Conservation (phyloP, 2,329 filamentous ascomycete genomes). For the Ophiostoma pallidulum region DNA sequence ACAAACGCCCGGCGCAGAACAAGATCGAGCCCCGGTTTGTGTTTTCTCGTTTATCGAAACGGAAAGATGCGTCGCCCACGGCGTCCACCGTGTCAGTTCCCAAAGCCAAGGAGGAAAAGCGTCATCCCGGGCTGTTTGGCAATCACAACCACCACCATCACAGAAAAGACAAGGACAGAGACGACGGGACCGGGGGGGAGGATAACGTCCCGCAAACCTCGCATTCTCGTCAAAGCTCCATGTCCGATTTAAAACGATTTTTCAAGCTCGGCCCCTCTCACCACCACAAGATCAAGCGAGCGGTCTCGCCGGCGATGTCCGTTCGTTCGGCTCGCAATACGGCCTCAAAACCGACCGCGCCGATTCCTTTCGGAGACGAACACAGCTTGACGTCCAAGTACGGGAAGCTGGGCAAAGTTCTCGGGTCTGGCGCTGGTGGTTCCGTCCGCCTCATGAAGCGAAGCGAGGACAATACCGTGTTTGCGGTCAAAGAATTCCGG, state of each 20-base stretch:
- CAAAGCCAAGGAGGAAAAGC: slow-evolving; percentile 40
- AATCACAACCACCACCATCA: slow-evolving; percentile 29
- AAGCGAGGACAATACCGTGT: slow-evolving; percentile 83
- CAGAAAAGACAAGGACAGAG: slow-evolving; percentile 21
- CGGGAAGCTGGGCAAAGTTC: slow-evolving; percentile 86
- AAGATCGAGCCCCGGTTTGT: slow-evolving; percentile 73
- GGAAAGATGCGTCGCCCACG: slow-evolving; percentile 52
- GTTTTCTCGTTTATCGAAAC: slow-evolving; percentile 68
- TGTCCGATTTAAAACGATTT: slow-evolving; percentile 94
- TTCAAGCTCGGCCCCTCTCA: slow-evolving; percentile 68
- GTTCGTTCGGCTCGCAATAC: slow-evolving; percentile 39
- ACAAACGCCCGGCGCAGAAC: slow-evolving; percentile 61
- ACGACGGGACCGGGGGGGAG: slow-evolving; percentile 33
- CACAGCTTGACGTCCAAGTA: slow-evolving; percentile 87
- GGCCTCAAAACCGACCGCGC: slow-evolving; percentile 42
- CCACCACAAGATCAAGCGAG: slow-evolving; percentile 59
- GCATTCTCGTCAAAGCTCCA: slow-evolving; percentile 61
- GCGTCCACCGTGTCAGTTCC: slow-evolving; percentile 43
- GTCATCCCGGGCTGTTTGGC: slow-evolving; percentile 35
- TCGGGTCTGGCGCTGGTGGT: slow-evolving; percentile 88
- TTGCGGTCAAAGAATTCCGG: slow-evolving; percentile 95
- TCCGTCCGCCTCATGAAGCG: slow-evolving; percentile 92
- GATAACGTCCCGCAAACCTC: slow-evolving; percentile 33
- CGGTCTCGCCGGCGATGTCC: slow-evolving; percentile 52
- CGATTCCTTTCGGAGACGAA: slow-evolving; percentile 87